Base-by-base conservation (phyloP, 129 eudicot genomes). In the Helichrysum umbraculigerum region DNA sequence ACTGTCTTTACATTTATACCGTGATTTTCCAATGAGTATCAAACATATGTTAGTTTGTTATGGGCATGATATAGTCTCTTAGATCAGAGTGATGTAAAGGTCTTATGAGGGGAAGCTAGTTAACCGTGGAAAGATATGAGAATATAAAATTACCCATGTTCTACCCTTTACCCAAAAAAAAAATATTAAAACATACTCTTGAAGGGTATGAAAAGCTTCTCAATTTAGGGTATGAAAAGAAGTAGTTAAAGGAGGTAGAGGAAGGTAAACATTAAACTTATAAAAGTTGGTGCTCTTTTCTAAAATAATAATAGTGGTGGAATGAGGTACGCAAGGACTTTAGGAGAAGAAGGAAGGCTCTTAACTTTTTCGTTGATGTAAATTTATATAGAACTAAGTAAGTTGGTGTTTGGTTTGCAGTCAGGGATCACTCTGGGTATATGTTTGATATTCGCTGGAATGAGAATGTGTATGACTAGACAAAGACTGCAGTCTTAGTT, bases 21-120 rank as follows among this genome's bases (percentile, higher is more conserved):
- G 17, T 44, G 16, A 44, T 10, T 44, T 44, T 44, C 52, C 15
- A 11, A 44, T 9, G 66, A 25, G 66, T 22, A 10, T 34, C n/a
- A n/a, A n/a, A n/a, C n/a, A 60, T 60, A 60, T 12, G 14, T 60
- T 21, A 21, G 52, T 44, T 10, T 44, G 4, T 11, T 44, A 3
- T 44, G 17, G 52, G 4, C 17, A 44, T 44, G 52, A 3, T 2
- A 16, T 60, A 29, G 71, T 51, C 63, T 17, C 12, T 35, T 73
- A 58, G 50, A 61, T 12, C 21, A 51, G 54, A 16, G 52, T n/a
- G 68, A 14, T 59, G 39, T 22, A 73, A 59, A 35, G 16, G 37
- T n/a, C 51, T 35, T 34, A 35, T 34, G 70, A 66, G 11, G 51
- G 50, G 50, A 35, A 66, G 50, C 70, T 66, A 66, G 30, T 6